Percentiles rank a stretch among this genome's conserved stretches.
These are phyloP conservation scores for Fusarium neocosmosporiellum DNA, from an alignment of 2,329 filamentous ascomycete species.

Conservation along the genomic window DNA sequence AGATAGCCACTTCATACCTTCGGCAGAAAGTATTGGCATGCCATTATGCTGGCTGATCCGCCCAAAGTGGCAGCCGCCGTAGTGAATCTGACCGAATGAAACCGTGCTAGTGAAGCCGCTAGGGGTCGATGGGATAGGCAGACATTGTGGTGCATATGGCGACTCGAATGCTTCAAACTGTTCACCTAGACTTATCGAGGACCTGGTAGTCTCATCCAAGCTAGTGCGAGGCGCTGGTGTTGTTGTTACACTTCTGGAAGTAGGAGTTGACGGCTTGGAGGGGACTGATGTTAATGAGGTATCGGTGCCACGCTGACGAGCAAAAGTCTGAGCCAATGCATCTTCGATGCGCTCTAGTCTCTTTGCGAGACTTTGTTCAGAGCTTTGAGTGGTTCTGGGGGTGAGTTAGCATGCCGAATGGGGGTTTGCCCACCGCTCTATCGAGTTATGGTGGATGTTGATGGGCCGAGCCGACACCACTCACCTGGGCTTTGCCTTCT, in stretches of 20 bases:
- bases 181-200: slow-evolving; percentile 11
- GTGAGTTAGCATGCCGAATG: background rate
- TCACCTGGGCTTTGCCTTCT: slow-evolving; percentile 27
- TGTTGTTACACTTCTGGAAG: background rate
- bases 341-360: slow-evolving; percentile 37
- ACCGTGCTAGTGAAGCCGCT: slow-evolving; percentile 15
- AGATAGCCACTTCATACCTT: slow-evolving; percentile 36
- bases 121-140: background rate
- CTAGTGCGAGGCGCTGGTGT: background rate
- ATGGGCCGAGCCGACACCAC: background rate
- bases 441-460: background rate
- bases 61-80: slow-evolving; percentile 36
- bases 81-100: slow-evolving; percentile 41
- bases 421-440: background rate
- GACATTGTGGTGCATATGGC: background rate
- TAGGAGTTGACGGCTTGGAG: slow-evolving; percentile 12
- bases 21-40: slow-evolving; percentile 33
- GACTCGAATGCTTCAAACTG: slow-evolving; percentile 13
- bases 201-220: background rate
- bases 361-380: slow-evolving; percentile 34
- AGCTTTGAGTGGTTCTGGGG: slow-evolving; percentile 20
- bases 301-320: background rate
- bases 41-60: slow-evolving; percentile 41
- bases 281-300: background rate
- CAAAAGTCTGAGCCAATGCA: slow-evolving; percentile 32